Percentiles rank a stretch among this genome's conserved stretches.
Evolutionary conservation across 2,329 filamentous ascomycete species (phyloP).

Genomic region (Emmonsiellopsis sp.): DNA sequence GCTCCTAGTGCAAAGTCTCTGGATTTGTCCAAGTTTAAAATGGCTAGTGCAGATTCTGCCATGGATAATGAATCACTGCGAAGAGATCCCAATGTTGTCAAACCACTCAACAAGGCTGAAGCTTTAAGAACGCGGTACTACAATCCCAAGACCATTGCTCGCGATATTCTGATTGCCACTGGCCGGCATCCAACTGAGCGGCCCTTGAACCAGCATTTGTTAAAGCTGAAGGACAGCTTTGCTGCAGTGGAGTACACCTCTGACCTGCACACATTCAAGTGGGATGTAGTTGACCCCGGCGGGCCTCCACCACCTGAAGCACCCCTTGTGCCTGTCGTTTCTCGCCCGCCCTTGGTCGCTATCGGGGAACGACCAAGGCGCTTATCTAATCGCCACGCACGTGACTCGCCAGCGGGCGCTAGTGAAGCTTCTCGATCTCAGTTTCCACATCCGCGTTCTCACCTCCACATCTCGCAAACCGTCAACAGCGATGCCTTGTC

Average conservation of each 20-base stretch:
- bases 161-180: conserved; percentile 54
- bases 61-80: conserved; percentile 8
- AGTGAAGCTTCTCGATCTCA: background rate
- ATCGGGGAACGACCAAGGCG: conserved; percentile 1
- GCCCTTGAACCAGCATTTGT: conserved; percentile 52
- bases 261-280: conserved; percentile 51
- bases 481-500: background rate
- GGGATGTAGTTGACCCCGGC: conserved; percentile 54
- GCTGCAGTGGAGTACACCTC: conserved; percentile 34
- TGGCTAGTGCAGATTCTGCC: conserved; percentile 1
- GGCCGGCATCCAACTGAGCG: conserved; percentile 53
- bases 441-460: background rate
- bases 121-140: conserved; percentile 43
- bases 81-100: conserved; percentile 30
- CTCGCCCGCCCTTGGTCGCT: conserved; percentile 14
- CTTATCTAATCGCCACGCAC: conserved; percentile 7
- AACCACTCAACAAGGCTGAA: conserved; percentile 33
- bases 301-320: conserved; percentile 30
- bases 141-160: conserved; percentile 53
- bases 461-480: conserved; percentile 4
- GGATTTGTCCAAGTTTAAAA: conserved; percentile 5
- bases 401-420: conserved; percentile 1
- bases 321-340: conserved; percentile 17
- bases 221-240: conserved; percentile 36
- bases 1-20: background rate